These are phyloP conservation scores for Sporisorium reilianum DNA, from an alignment of 1,284 basidiomycete species.

Conservation along the genomic window DNA sequence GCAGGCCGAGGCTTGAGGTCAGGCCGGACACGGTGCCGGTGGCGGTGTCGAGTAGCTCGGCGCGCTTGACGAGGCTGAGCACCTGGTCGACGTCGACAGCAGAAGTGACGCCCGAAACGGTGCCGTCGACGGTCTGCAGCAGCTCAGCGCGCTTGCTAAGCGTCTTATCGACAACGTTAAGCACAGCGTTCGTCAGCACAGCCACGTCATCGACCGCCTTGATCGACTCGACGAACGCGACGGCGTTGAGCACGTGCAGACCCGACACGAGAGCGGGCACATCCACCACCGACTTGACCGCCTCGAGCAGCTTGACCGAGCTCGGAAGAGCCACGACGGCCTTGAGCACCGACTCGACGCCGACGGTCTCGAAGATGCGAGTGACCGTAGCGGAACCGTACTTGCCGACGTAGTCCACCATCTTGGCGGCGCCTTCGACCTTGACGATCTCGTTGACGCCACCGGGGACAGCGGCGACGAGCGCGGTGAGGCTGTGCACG, in stretches of 20 bases:
- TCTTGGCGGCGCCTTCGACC: constrained; percentile 23
- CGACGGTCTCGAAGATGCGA: constrained; percentile 7
- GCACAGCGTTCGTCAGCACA: constrained; percentile 1
- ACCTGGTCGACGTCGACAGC: constrained; percentile 6
- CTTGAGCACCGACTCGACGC: constrained; percentile 14
- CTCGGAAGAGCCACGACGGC: constrained; percentile 12
- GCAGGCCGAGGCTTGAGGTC: not conserved
- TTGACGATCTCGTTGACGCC: constrained; percentile 15
- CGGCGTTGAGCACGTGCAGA: constrained; percentile 13
- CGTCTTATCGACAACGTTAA: not conserved
- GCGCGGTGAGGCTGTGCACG: constrained; percentile 14
- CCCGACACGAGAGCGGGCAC: constrained; percentile 26
- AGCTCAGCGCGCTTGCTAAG: constrained; percentile 20
- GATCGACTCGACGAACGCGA: constrained; percentile 20
- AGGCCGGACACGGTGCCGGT: constrained; percentile 7
- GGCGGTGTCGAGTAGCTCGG: constrained; percentile 16
- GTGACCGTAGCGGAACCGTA: constrained; percentile 13
- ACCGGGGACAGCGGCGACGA: constrained; percentile 16
- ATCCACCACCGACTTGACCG: constrained; percentile 30
- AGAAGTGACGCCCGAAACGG: constrained; percentile 4
- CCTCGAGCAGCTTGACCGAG: constrained; percentile 23
- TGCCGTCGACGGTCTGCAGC: constrained; percentile 11
- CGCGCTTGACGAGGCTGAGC: constrained; percentile 16
- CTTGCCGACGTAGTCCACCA: constrained; percentile 16
- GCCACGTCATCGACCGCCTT: constrained; percentile 18